Evolutionary conservation across 2,329 filamentous ascomycete genomes (phyloP), one percentile per base, ranked within the genome.

Genomic region (Taxawa tesnikishii): DNA sequence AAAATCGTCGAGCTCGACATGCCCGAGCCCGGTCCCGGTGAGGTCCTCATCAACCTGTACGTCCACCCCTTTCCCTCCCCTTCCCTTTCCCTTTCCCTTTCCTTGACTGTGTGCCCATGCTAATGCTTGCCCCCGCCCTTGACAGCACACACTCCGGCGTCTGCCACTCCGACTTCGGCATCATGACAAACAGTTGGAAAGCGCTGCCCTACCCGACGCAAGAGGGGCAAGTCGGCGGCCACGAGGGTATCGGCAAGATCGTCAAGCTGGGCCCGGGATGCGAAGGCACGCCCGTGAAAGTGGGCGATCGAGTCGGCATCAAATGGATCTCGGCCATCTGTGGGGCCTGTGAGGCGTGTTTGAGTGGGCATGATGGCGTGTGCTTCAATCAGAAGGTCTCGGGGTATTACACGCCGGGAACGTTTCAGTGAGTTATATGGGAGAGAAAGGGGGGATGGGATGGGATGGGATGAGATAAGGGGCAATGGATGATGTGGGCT

Each of bases 391-490:
- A 63, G 37, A 71, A 69, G 46, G 44, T 81, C 29, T 75, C 68
- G 0, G 77, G 77, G 4, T 81, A 79, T 55, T 78, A 73, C 49
- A 73, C 68, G 1, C 76, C 76, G 0, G 77, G 77, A 23, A 82
- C 76, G n/a, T 82, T 81, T 49, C 77, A 81, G 49, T 74, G 80
- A 55, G 8, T n/a, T n/a, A n/a, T n/a, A n/a, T n/a, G n/a, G n/a
- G n/a, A n/a, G n/a, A n/a, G n/a, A n/a, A n/a, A n/a, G n/a, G n/a
- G n/a, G n/a, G n/a, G n/a, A n/a, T n/a, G n/a, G n/a, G n/a, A n/a
- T n/a, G n/a, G n/a, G n/a, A n/a, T n/a, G n/a, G n/a, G n/a, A n/a
- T n/a, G n/a, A n/a, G n/a, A n/a, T n/a, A n/a, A n/a, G n/a, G n/a
- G n/a, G n/a, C n/a, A n/a, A n/a, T n/a, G n/a, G n/a, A n/a, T n/a